Conservation (phyloP, 768 basidiomycete genomes). For the Podaxis sp. region DNA sequence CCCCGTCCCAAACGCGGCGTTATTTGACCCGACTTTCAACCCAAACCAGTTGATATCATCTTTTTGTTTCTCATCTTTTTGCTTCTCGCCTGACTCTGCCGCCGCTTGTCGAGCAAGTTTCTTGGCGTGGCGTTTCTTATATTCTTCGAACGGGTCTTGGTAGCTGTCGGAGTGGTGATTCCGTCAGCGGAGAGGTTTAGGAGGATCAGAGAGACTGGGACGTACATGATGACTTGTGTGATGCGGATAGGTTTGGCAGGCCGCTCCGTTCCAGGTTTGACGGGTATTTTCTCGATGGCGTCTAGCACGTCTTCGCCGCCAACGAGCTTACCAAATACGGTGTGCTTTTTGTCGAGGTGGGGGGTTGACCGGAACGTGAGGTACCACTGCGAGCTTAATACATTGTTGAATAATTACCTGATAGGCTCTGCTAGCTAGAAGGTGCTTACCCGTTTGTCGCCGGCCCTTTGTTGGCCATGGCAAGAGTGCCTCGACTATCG, state of each 20-base stretch:
- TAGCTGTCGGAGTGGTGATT: slow-evolving; percentile 47
- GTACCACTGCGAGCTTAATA: slow-evolving; percentile 84
- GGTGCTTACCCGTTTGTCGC: slow-evolving; percentile 75
- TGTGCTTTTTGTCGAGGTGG: slow-evolving; percentile 90
- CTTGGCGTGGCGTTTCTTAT: slow-evolving; percentile 79
- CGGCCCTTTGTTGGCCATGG: slow-evolving; percentile 96
- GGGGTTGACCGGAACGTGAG: slow-evolving; percentile 82
- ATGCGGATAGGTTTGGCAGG: slow-evolving; percentile 86
- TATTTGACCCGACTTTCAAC: slow-evolving; percentile 65
- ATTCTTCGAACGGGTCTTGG: slow-evolving; percentile 94
- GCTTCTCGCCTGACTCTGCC: slow-evolving; percentile 28
- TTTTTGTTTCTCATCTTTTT: slow-evolving; percentile 49
- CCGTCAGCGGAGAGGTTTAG: not conserved
- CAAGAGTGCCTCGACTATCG: slow-evolving; percentile 78
- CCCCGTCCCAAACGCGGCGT: slow-evolving; percentile 25
- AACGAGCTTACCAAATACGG: slow-evolving; percentile 95
- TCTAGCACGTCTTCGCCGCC: slow-evolving; percentile 92
- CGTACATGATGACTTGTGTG: slow-evolving; percentile 80
- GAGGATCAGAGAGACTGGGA: not conserved
- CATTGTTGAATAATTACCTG: not conserved
- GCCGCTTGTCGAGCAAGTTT: slow-evolving; percentile 64
- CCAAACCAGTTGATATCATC: slow-evolving; percentile 90
- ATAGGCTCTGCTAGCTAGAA: not conserved
- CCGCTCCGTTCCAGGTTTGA: slow-evolving; percentile 83
- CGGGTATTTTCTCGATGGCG: slow-evolving; percentile 75